phyloP scores from a whole-genome alignment of 441 rosid genomes.

The Brassica hybrid region DNA sequence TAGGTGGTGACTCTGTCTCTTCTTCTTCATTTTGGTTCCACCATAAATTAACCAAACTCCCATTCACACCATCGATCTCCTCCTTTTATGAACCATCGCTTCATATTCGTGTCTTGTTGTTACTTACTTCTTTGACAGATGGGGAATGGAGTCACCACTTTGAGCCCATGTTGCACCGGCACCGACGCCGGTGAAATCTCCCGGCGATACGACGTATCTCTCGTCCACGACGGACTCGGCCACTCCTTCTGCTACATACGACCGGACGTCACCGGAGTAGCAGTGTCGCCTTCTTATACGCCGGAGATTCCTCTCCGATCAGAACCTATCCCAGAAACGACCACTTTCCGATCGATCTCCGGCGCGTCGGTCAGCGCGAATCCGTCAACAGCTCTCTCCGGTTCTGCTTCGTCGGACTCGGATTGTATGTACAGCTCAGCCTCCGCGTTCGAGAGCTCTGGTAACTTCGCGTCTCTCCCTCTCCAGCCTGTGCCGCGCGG shows the following conservation, averaged over 20 bases:
- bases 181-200: constrained; percentile 48
- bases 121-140: constrained; percentile 19
- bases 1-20: constrained; percentile 25
- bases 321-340: constrained; percentile 26
- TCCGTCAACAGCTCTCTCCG: constrained; percentile 50
- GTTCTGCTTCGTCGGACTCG: not conserved
- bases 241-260: constrained; percentile 67
- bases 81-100: constrained; percentile 9
- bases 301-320: constrained; percentile 46
- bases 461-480: constrained; percentile 57
- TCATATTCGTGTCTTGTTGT: too few relatives aligned
- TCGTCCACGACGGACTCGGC: constrained; percentile 49
- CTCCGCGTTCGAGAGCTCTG: constrained; percentile 62
- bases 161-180: constrained; percentile 49
- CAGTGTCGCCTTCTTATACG: constrained; percentile 10
- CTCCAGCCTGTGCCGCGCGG: constrained; percentile 63
- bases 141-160: constrained; percentile 52
- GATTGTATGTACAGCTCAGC: constrained; percentile 37
- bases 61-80: not conserved
- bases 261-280: constrained; percentile 44
- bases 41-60: constrained; percentile 18
- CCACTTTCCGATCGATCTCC: constrained; percentile 59
- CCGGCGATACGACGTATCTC: constrained; percentile 46
- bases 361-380: constrained; percentile 78
- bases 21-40: constrained; percentile 1